phyloP scores from a whole-genome alignment of 2,329 filamentous ascomycete genomes.

The Aspergillus sp. region DNA sequence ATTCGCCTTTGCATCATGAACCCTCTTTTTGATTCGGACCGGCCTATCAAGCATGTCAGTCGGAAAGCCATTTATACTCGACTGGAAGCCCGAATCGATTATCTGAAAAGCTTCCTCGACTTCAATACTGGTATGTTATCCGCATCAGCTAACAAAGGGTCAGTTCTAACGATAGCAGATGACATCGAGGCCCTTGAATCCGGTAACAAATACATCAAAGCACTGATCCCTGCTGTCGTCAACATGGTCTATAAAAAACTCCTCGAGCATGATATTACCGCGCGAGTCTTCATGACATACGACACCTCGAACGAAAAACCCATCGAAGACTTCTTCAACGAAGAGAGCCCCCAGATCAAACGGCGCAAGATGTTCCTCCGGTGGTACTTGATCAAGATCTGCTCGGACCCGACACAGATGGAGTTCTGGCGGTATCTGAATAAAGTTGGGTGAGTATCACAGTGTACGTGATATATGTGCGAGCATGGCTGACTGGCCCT shows the following conservation, averaged over 20 bases:
- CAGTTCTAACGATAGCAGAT: conserved; percentile 26
- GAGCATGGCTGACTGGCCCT: background rate
- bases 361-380: conserved; percentile 70
- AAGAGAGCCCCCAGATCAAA: conserved; percentile 67
- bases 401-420: conserved; percentile 66
- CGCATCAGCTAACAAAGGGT: background rate
- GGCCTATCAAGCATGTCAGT: conserved; percentile 53
- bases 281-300: conserved; percentile 61
- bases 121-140: conserved; percentile 58
- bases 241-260: conserved; percentile 82
- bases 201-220: conserved; percentile 69
- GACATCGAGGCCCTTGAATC: conserved; percentile 64
- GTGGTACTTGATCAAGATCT: conserved; percentile 69
- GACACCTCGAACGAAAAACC: conserved; percentile 60
- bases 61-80: conserved; percentile 65
- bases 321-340: conserved; percentile 56
- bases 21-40: conserved; percentile 10
- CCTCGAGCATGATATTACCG: conserved; percentile 73
- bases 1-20: conserved; percentile 4
- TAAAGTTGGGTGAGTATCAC: conserved; percentile 61
- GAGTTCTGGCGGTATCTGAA: conserved; percentile 80
- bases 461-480: background rate
- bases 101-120: conserved; percentile 69
- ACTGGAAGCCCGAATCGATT: conserved; percentile 62
- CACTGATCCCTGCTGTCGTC: conserved; percentile 74